Evolutionary conservation across 805 yeast species (phyloP), one percentile per base, ranked within the genome.

Genomic region (Cyberlindnera sargentensis): DNA sequence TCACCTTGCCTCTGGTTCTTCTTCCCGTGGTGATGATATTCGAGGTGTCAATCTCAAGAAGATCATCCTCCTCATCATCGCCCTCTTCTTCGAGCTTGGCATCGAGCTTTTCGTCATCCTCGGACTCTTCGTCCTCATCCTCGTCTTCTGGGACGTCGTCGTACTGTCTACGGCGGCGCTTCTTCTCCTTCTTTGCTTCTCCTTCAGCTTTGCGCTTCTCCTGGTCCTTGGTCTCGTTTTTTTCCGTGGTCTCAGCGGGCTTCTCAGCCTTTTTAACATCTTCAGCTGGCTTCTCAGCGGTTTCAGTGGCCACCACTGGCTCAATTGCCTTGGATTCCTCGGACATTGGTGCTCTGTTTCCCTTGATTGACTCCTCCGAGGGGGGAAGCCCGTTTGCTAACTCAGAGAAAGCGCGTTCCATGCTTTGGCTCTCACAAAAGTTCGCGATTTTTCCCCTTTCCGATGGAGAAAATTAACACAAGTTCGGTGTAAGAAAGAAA

Each of bases 1-100:
- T 83, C 20, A 82, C 84, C 58, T 81, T 84, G 11, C 96, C 95
- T 53, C 97, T 77, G 6, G 96, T 89, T 70, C 96, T 84, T 65
- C 95, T 75, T 10, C 95, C 93, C 15, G 78, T 67, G n/a, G 83
- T 73, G 51, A 88, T 88, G 60, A 89, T 88, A 65, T 89, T 90
- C 34, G 88, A 68, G 34, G 83, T 71, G 58, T 86, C 95, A 52
- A 89, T 85, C 64, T 84, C 95, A 31, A 74, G 72, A 50, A 87
- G 69, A 55, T 84, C 91, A 54, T 85, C 95, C 31, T 84, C 93
- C 25, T 79, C 89, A 11, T 79, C 86, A 23, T 77, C 88, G 31
- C 72, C 81, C 30, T 69, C 77, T 29, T 65, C 74, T 44, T 62
- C 62, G 34, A 64, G 41, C 41, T 51, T 56, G 5, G 72, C 66